phyloP scores from a whole-genome alignment of 2,329 filamentous ascomycete species.

The Tolypocladium ophioglossoides region DNA sequence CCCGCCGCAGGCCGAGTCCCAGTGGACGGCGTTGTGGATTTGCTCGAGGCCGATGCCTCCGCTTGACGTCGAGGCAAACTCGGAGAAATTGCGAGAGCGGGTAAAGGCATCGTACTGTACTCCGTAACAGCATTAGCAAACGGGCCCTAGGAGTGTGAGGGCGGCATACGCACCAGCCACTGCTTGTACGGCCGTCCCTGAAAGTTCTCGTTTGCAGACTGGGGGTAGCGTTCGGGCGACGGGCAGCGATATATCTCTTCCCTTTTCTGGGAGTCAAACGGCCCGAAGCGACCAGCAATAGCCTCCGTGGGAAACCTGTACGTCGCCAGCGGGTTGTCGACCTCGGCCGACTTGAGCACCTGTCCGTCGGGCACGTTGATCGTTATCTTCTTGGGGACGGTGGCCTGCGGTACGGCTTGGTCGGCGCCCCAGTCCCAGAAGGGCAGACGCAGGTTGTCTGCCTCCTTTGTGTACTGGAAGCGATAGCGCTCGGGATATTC shows the following conservation, averaged over 20 bases:
- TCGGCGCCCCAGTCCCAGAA: constrained; percentile 45
- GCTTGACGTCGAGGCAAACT: constrained; percentile 23
- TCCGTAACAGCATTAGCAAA: neutral
- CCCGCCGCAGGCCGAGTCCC: constrained; percentile 27
- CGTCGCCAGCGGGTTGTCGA: constrained; percentile 42
- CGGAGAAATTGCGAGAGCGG: constrained; percentile 21
- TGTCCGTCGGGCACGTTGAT: constrained; percentile 30
- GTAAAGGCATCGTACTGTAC: constrained; percentile 30
- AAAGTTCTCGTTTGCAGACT: constrained; percentile 25
- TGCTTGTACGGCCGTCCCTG: constrained; percentile 22
- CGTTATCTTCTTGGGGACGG: constrained; percentile 20
- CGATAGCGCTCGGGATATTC: constrained; percentile 26
- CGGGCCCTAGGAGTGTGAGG: neutral
- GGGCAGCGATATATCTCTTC: constrained; percentile 30
- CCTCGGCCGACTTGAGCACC: constrained; percentile 15
- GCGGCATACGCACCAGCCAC: constrained; percentile 25
- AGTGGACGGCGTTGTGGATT: constrained; percentile 32
- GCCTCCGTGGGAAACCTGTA: constrained; percentile 36
- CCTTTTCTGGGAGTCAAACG: constrained; percentile 16
- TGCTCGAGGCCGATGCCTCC: constrained; percentile 30
- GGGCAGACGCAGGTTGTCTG: constrained; percentile 34
- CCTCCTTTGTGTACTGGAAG: constrained; percentile 30
- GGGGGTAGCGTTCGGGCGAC: constrained; percentile 25
- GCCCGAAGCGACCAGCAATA: constrained; percentile 26
- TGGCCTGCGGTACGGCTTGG: constrained; percentile 31